Evolutionary conservation across 768 basidiomycete genomes (phyloP).

Genomic region (Lyophyllum shimeji): DNA sequence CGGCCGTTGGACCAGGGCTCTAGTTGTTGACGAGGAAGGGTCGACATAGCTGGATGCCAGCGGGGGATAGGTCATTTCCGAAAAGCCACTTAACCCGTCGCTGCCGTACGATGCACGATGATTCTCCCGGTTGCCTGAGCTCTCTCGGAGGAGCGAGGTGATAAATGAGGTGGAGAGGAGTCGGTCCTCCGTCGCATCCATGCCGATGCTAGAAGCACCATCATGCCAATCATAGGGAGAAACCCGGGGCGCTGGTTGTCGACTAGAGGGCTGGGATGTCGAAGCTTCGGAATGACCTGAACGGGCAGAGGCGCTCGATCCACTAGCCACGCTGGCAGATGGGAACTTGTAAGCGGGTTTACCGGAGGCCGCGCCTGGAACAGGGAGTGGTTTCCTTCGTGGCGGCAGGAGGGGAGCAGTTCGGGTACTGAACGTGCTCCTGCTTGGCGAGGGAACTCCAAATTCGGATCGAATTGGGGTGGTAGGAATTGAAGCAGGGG

Average conservation of each 20-base stretch:
- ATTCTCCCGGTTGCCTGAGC: constrained; percentile 26
- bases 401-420: constrained; percentile 16
- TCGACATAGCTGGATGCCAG: constrained; percentile 21
- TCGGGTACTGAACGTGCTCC: constrained; percentile 22
- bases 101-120: constrained; percentile 34
- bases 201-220: constrained; percentile 55
- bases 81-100: constrained; percentile 48
- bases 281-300: constrained; percentile 4
- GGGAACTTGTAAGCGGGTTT: constrained; percentile 1
- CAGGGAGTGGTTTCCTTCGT: constrained; percentile 11
- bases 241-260: constrained; percentile 19
- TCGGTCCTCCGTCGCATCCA: constrained; percentile 56
- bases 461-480: constrained; percentile 38
- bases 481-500: constrained; percentile 46
- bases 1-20: constrained; percentile 1
- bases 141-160: constrained; percentile 52
- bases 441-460: constrained; percentile 22
- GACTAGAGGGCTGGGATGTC: background rate
- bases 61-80: constrained; percentile 58
- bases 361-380: background rate
- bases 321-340: constrained; percentile 1
- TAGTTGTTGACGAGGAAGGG: constrained; percentile 10
- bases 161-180: constrained; percentile 64
- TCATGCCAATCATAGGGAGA: constrained; percentile 62
- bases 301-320: constrained; percentile 2